Evolutionary conservation across 164 flowering plant genomes (phyloP), one percentile per base, ranked within the genome.

Genomic region (Warburgia ugandensis): DNA sequence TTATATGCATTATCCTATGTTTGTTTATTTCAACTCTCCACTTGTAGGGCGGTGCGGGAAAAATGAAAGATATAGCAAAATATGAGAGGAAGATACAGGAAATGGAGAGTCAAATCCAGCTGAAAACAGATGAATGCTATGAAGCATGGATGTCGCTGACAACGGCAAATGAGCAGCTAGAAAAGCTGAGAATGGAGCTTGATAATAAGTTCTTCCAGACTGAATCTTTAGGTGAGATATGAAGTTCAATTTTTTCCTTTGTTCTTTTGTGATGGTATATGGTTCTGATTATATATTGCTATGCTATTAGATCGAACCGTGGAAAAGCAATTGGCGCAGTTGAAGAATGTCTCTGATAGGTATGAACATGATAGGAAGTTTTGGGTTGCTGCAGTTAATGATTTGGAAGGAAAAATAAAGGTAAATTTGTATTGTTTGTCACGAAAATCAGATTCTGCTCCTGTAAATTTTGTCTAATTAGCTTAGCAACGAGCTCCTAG

Each of bases 81-180:
- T 81, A 68, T 66, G 91, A 85, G 71, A 83, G 78, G 67, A 77
- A 73, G 67, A 83, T 84, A 56, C 56, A 83, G 35, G 91, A 88
- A 27, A 70, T 88, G 45, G 64, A 54, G 26, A 36, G 31, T 29
- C 77, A 70, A 54, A 74, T 75, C 59, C 73, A 77, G 65, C 75
- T 52, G 23, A 84, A 87, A 69, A 52, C 74, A 22, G 77, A 79
- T 44, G 96, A 87, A 59, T 87, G 88, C 68, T 71, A 77, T 38
- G 78, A 87, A 52, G 92, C 96, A 27, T 87, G 94, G 94, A 84
- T 84, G 94, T 81, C 91, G 35, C 68, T 80, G 46, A 64, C 77
- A 25, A 74, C 76, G 41, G 74, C 86, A 44, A 84, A 79, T 58
- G 75, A 79, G 38, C 76, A 82, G 50, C 67, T 84, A 28, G 82